Evolutionary conservation across 2,329 filamentous ascomycete genomes (phyloP), one percentile per base, ranked within the genome.

Genomic region (Ceratocystis eucalypticola): DNA sequence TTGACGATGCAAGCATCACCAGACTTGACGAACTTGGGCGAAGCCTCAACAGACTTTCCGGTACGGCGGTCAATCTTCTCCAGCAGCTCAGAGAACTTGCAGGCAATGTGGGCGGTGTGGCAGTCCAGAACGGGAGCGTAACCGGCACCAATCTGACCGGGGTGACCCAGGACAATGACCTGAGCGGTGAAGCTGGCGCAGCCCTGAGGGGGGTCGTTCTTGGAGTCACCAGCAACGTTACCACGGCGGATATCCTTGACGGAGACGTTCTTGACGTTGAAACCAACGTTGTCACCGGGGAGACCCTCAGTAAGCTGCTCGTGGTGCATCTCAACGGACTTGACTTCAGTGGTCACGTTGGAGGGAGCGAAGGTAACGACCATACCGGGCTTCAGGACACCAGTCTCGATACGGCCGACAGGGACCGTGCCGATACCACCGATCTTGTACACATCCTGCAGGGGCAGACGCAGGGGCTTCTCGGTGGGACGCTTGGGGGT

Each of bases 261-360:
- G 81, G 94, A 97, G 77, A 99, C 94, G 94, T 99, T 99, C 92
- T 99, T 99, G 84, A 99, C 93, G 90, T 99, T 99, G 92, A 99
- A 99, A 76, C 94, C 94, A 80, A 99, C 94, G 86, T 99, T 99
- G 90, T 99, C 94, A 88, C 94, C 94, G 77, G 94, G 94, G 73
- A 89, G 77, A 89, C 94, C 94, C 86, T 96, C 88, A 72, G 79
- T 70, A 74, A 99, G 92, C 88, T 96, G 92, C 86, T 96, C 91
- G 91, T 97, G 93, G 88, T 96, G 93, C 94, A 99, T 99, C 86
- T 99, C 94, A 76, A 99, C 94, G 81, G 93, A 97, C 91, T 99
- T 99, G 87, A 97, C 94, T 90, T 99, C 94, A 86, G 94, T 97
- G 88, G 94, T 97, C 80, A 99, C 92, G 87, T 91, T 91, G 85